phyloP scores from a whole-genome alignment of 768 basidiomycete genomes.

The Psilocybe tampanensis region DNA sequence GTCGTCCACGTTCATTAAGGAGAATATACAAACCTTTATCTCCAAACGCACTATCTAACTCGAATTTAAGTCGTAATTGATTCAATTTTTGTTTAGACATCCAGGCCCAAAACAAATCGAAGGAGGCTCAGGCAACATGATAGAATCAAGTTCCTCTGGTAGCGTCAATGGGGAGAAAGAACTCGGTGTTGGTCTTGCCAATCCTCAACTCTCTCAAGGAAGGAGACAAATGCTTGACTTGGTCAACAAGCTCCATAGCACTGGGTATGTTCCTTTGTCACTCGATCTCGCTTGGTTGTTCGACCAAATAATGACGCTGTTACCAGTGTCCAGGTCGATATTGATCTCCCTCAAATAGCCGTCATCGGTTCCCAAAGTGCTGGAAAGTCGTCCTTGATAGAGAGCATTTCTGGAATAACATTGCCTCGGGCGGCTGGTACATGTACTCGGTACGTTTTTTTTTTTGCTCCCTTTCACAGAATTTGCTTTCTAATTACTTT shows the following conservation, averaged over 20 bases:
- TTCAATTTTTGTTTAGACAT: no score
- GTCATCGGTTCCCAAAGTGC: conserved; percentile 76
- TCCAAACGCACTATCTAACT: no score
- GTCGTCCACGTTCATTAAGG: no score
- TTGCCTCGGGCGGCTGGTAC: conserved; percentile 75
- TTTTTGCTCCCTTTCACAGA: background rate
- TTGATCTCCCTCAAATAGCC: conserved; percentile 73
- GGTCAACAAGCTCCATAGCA: conserved; percentile 57
- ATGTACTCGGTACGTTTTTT: conserved; percentile 60
- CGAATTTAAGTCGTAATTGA: no score
- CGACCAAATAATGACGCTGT: background rate
- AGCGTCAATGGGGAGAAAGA: background rate
- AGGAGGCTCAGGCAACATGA: background rate
- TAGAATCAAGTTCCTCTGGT: background rate
- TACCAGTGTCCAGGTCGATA: conserved; percentile 63
- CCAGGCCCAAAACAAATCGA: no score
- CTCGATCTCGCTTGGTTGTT: background rate
- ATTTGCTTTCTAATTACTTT: background rate
- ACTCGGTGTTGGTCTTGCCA: conserved; percentile 50
- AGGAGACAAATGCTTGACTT: conserved; percentile 58
- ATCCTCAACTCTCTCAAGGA: conserved; percentile 38
- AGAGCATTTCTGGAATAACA: conserved; percentile 73
- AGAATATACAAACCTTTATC: no score
- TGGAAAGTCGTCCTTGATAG: conserved; percentile 78
- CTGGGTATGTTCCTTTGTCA: conserved; percentile 46